A percentile compares a stretch with the other conserved stretches of the same genome.
phyloP scores from a whole-genome alignment of 1,139 yeast genomes.

The Wickerhamiella infanticola region DNA sequence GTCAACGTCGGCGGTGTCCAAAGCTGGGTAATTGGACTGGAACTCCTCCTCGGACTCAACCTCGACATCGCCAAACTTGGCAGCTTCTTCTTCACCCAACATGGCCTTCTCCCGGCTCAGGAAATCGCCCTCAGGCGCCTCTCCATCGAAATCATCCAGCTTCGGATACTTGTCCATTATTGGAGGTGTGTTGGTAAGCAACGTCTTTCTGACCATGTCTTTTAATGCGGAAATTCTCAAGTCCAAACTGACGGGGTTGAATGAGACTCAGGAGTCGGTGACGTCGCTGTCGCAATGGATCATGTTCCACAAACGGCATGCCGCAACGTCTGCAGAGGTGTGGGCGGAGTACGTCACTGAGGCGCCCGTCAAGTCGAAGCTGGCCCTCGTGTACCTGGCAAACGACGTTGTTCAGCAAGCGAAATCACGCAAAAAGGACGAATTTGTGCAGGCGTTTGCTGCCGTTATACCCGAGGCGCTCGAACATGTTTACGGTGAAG shows the following conservation, averaged over 20 bases:
- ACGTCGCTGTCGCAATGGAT: slow-evolving; percentile 77
- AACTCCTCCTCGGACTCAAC: slow-evolving; percentile 6
- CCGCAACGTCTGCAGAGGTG: slow-evolving; percentile 39
- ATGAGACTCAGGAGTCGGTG: slow-evolving; percentile 71
- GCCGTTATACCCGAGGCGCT: slow-evolving; percentile 29
- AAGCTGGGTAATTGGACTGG: slow-evolving; percentile 32
- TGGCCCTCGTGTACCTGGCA: slow-evolving; percentile 54
- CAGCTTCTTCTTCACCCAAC: slow-evolving; percentile 52
- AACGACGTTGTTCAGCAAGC: slow-evolving; percentile 81
- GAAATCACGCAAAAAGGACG: slow-evolving; percentile 44
- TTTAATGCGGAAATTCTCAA: slow-evolving; percentile 14
- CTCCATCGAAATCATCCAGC: slow-evolving; percentile 38
- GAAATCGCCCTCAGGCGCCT: slow-evolving; percentile 38
- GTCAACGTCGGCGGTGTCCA: slow-evolving; percentile 25
- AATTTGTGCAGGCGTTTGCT: slow-evolving; percentile 44
- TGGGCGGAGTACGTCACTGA: slow-evolving; percentile 35
- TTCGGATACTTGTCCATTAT: slow-evolving; percentile 79
- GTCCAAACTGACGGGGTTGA: slow-evolving; percentile 43
- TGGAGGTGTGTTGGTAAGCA: slow-evolving; percentile 1
- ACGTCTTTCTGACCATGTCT: slow-evolving; percentile 6
- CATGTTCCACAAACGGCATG: slow-evolving; percentile 57
- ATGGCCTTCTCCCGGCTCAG: slow-evolving; percentile 72
- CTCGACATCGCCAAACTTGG: slow-evolving; percentile 38
- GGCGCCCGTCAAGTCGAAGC: slow-evolving; percentile 30
- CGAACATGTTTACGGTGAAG: slow-evolving; percentile 20